A percentile compares a stretch with the other conserved stretches of the same genome.
phyloP scores from a whole-genome alignment of 495 filamentous ascomycete species.

The Aspergillus cavernicola region DNA sequence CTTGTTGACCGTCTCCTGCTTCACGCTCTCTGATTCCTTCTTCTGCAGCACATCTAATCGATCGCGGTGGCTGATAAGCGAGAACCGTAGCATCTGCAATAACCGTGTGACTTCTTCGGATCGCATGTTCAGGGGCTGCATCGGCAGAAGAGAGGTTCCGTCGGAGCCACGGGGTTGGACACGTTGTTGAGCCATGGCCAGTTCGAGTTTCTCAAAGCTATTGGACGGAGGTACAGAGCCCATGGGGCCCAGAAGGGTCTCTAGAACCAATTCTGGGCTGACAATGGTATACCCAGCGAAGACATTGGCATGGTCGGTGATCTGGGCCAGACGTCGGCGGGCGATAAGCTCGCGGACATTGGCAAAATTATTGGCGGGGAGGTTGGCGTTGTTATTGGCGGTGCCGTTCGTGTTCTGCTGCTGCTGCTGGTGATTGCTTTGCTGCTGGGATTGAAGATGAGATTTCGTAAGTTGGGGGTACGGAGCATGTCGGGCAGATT shows the following conservation, averaged over 20 bases:
- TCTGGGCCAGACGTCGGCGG: constrained; percentile 47
- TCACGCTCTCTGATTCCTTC: constrained; percentile 39
- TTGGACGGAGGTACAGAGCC: constrained; percentile 43
- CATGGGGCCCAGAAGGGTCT: constrained; percentile 46
- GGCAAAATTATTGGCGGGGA: constrained; percentile 45
- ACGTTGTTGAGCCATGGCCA: constrained; percentile 48
- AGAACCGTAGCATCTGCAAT: constrained; percentile 47
- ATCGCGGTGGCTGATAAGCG: constrained; percentile 44
- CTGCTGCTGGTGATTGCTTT: constrained; percentile 19
- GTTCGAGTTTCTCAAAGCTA: constrained; percentile 45
- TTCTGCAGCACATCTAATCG: constrained; percentile 45
- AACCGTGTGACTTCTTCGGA: constrained; percentile 46
- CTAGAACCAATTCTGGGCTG: constrained; percentile 45
- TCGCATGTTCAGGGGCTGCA: constrained; percentile 46
- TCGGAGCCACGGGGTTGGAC: constrained; percentile 44
- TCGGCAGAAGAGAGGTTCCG: constrained; percentile 39
- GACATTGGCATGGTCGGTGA: constrained; percentile 50
- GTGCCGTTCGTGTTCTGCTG: constrained; percentile 15
- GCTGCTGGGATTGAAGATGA: constrained; percentile 20
- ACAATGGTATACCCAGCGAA: constrained; percentile 48
- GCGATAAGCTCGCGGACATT: constrained; percentile 48
- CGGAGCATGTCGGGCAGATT: constrained; percentile 42
- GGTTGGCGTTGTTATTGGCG: constrained; percentile 15
- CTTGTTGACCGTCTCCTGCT: constrained; percentile 34
- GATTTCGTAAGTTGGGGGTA: constrained; percentile 41